These are phyloP conservation scores for Hypoxylon sp. DNA, from an alignment of 2,329 filamentous ascomycete species.

Conservation along the genomic window DNA sequence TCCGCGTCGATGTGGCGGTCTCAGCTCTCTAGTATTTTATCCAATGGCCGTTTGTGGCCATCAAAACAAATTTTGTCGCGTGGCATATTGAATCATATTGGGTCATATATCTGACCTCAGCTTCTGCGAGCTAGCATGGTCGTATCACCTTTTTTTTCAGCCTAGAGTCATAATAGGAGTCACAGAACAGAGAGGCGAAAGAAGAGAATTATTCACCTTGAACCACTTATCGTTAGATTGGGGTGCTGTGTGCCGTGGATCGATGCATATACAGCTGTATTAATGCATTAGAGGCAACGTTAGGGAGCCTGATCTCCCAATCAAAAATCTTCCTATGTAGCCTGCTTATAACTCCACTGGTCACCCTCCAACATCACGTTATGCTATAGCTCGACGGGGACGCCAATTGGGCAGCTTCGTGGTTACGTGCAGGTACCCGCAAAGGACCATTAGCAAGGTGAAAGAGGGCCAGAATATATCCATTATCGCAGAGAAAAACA, in stretches of 20 bases:
- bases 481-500: slow-evolving; percentile 32
- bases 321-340: slow-evolving; percentile 31
- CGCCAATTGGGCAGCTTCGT: slow-evolving; percentile 40
- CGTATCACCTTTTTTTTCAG: slow-evolving; percentile 20
- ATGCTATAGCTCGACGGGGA: slow-evolving; percentile 21
- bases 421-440: slow-evolving; percentile 42
- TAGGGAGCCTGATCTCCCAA: slow-evolving; percentile 23
- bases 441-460: slow-evolving; percentile 32
- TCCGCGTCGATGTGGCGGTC: slow-evolving; percentile 26
- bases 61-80: slow-evolving; percentile 21
- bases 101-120: slow-evolving; percentile 42
- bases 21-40: slow-evolving; percentile 29
- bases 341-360: slow-evolving; percentile 18
- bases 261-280: slow-evolving; percentile 34
- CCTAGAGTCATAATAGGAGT: slow-evolving; percentile 16
- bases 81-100: slow-evolving; percentile 25
- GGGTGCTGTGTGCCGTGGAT: slow-evolving; percentile 29
- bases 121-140: slow-evolving; percentile 18
- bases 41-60: slow-evolving; percentile 18
- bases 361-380: slow-evolving; percentile 35
- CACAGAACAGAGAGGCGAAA: slow-evolving; percentile 17
- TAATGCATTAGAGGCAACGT: slow-evolving; percentile 26
- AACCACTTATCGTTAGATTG: slow-evolving; percentile 30
- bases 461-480: slow-evolving; percentile 28
- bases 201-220: slow-evolving; percentile 37